A percentile compares a stretch with the other conserved stretches of the same genome.
phyloP scores from a whole-genome alignment of 495 filamentous ascomycete species.

The Pseudomonodictys pantanalensis region DNA sequence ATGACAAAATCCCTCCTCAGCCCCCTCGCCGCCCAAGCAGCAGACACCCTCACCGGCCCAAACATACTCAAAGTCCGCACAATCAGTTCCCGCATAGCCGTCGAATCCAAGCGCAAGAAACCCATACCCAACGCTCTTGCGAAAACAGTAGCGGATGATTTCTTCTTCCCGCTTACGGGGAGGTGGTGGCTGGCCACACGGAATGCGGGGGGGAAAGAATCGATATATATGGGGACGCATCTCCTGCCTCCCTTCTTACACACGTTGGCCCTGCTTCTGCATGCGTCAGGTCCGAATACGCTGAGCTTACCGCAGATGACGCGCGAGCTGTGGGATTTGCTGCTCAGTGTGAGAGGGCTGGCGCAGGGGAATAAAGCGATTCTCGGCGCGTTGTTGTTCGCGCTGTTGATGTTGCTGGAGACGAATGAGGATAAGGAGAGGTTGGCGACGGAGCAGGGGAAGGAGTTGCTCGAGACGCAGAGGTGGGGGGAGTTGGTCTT shows the following conservation, averaged over 20 bases:
- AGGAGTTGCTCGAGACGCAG: slow-evolving; percentile 58
- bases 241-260: slow-evolving; percentile 62
- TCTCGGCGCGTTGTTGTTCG: slow-evolving; percentile 71
- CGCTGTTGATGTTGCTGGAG: slow-evolving; percentile 76
- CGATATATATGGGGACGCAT: slow-evolving; percentile 56
- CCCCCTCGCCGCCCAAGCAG: slow-evolving; percentile 72
- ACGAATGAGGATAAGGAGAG: slow-evolving; percentile 60
- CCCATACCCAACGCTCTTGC: slow-evolving; percentile 73
- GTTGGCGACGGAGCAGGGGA: slow-evolving; percentile 56
- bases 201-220: slow-evolving; percentile 45
- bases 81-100: slow-evolving; percentile 69
- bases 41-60: slow-evolving; percentile 69
- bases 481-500: slow-evolving; percentile 73
- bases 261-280: slow-evolving; percentile 62
- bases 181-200: slow-evolving; percentile 50
- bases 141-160: slow-evolving; percentile 65
- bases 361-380: slow-evolving; percentile 57
- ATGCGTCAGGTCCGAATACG: slow-evolving; percentile 63
- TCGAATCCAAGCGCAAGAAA: slow-evolving; percentile 63
- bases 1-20: slow-evolving; percentile 69
- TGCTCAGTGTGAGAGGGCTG: slow-evolving; percentile 49
- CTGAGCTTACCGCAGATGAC: slow-evolving; percentile 65
- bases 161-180: slow-evolving; percentile 74
- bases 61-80: slow-evolving; percentile 80
- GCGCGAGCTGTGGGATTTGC: slow-evolving; percentile 64